phyloP scores from a whole-genome alignment of 2,329 filamentous ascomycete genomes.

The Aaosphaeria pasadenensis region DNA sequence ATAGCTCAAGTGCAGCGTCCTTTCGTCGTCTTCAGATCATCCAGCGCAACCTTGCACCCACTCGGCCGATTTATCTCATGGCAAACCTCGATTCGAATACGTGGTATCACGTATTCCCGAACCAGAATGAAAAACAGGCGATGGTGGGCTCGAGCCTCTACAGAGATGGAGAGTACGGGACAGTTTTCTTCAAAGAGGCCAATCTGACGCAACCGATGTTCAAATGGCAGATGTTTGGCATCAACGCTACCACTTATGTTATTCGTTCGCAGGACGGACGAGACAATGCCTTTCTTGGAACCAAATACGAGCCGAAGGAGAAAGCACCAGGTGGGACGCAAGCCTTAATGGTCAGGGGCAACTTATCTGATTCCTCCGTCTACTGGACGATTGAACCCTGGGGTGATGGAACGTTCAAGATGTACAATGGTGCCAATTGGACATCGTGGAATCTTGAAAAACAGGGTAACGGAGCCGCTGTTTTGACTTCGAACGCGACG shows the following conservation, averaged over 20 bases:
- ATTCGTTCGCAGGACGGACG: constrained; percentile 13
- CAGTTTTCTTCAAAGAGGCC: constrained; percentile 10
- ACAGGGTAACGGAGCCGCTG: constrained; percentile 6
- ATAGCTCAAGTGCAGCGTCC: too few species aligned
- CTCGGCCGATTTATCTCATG: not conserved
- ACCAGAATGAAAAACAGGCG: constrained; percentile 3
- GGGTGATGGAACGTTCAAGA: constrained; percentile 18
- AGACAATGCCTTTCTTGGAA: constrained; percentile 11
- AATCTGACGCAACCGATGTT: constrained; percentile 3
- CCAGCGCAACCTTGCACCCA: too few species aligned
- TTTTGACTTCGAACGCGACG: constrained; percentile 14
- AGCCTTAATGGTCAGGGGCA: constrained; percentile 12
- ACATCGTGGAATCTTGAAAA: constrained; percentile 11
- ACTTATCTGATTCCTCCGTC: constrained; percentile 14
- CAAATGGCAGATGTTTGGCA: constrained; percentile 18
- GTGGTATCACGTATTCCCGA: constrained; percentile 19
- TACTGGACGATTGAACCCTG: constrained; percentile 18
- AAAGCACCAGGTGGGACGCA: constrained; percentile 9
- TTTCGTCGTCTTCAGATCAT: too few species aligned
- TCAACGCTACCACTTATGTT: constrained; percentile 14
- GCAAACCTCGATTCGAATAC: constrained; percentile 17
- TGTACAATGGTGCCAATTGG: constrained; percentile 16
- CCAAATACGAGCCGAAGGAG: constrained; percentile 6
- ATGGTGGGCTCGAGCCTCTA: constrained; percentile 10
- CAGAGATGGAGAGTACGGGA: constrained; percentile 6